Percentiles rank a stretch among this genome's conserved stretches.
Conservation (phyloP, 345 rosid genomes). For the Citrus hindsii region DNA sequence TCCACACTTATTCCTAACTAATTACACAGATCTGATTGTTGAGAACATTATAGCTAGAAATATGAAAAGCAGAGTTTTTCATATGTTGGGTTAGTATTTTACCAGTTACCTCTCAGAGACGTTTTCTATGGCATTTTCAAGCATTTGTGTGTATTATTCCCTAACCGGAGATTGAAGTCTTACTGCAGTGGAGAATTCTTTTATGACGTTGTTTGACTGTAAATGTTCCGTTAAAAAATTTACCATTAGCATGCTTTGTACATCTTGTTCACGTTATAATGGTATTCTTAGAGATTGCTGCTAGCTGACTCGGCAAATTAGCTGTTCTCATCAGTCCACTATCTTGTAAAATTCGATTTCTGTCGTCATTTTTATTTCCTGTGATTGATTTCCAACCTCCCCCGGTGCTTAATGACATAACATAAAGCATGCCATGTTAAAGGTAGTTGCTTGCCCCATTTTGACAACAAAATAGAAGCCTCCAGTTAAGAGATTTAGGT, state of each 20-base stretch:
- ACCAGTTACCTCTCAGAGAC: background rate
- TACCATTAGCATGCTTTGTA: background rate
- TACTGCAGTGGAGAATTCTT: background rate
- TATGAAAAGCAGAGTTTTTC: conserved; percentile 9
- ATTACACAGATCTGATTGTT: conserved; percentile 7
- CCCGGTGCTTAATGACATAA: background rate
- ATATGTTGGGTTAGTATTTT: conserved; percentile 5
- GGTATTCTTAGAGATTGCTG: conserved; percentile 3
- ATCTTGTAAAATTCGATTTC: background rate
- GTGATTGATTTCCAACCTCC: too few species aligned
- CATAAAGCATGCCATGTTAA: conserved; percentile 3
- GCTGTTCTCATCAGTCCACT: background rate
- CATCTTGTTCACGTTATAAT: background rate
- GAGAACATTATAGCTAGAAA: conserved; percentile 13
- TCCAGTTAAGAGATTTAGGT: background rate
- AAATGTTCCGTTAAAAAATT: background rate
- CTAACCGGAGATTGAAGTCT: conserved; percentile 12
- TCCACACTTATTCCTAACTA: conserved; percentile 16
- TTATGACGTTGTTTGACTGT: background rate
- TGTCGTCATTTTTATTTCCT: background rate
- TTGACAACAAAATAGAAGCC: conserved; percentile 11
- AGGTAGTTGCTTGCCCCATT: background rate
- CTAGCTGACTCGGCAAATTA: background rate
- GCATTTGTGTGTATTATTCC: conserved; percentile 21
- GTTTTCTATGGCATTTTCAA: conserved; percentile 10